Conservation (phyloP, 2,329 filamentous ascomycete genomes). For the Pseudogymnoascus sp. region DNA sequence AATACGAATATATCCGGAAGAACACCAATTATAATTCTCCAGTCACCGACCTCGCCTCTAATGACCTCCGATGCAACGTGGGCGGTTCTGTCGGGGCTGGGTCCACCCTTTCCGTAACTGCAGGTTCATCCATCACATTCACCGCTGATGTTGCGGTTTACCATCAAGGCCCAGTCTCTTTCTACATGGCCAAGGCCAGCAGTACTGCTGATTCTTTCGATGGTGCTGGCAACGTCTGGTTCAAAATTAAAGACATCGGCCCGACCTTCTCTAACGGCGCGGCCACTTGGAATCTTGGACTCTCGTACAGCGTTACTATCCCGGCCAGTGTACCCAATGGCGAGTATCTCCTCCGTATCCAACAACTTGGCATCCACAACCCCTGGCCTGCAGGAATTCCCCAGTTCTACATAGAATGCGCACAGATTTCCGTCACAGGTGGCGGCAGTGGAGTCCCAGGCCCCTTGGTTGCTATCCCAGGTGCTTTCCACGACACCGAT, state of each 20-base stretch:
- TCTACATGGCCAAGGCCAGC: conserved; percentile 32
- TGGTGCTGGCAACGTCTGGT: conserved; percentile 30
- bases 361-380: conserved; percentile 26
- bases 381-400: conserved; percentile 21
- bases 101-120: conserved; percentile 7
- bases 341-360: conserved; percentile 24
- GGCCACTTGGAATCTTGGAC: conserved; percentile 21
- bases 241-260: conserved; percentile 30
- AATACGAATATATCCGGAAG: conserved; percentile 33
- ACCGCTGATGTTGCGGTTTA: conserved; percentile 21
- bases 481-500: conserved; percentile 20
- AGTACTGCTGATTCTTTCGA: conserved; percentile 27
- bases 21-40: conserved; percentile 37
- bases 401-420: conserved; percentile 26
- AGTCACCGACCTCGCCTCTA: conserved; percentile 38
- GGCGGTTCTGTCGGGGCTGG: neutral
- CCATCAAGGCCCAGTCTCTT: conserved; percentile 28
- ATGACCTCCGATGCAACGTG: conserved; percentile 38
- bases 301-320: conserved; percentile 22
- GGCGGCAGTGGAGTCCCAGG: conserved; percentile 21
- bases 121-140: conserved; percentile 8
- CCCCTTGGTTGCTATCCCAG: conserved; percentile 23
- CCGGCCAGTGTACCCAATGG: conserved; percentile 22
- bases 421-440: conserved; percentile 25
- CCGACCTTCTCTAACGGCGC: conserved; percentile 22